These are phyloP conservation scores for Penicillium atrosanguineum DNA, from an alignment of 495 filamentous ascomycete species.

Conservation along the genomic window DNA sequence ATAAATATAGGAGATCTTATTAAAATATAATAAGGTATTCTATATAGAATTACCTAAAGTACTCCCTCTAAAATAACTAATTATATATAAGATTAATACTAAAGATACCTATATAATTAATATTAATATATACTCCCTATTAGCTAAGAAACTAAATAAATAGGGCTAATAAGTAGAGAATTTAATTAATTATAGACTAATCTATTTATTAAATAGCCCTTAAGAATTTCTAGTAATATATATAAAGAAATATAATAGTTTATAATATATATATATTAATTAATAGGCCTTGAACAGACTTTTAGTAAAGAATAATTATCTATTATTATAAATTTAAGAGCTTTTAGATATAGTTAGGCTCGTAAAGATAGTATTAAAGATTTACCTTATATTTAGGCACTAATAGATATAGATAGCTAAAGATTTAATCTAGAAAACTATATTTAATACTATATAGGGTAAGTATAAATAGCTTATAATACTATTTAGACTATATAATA, in stretches of 20 bases:
- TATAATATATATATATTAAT: constrained; percentile 2
- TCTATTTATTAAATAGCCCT: background rate
- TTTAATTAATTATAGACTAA: background rate
- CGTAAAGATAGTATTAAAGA: background rate
- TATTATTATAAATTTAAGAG: background rate
- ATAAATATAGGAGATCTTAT: too few relatives aligned
- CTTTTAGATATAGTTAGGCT: background rate
- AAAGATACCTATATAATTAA: background rate
- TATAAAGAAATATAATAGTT: background rate
- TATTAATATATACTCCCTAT: background rate
- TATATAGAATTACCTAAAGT: background rate
- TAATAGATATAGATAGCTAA: background rate
- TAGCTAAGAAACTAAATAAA: background rate
- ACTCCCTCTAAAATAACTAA: background rate
- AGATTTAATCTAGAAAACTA: background rate
- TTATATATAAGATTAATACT: constrained; percentile 1
- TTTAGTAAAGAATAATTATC: background rate
- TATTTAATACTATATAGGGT: constrained; percentile 7
- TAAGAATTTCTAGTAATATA: background rate
- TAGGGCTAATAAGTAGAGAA: background rate
- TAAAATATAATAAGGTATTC: too few relatives aligned
- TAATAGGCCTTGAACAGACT: background rate
- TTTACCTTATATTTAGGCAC: background rate
- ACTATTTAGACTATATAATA: constrained; percentile 9
- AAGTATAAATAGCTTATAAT: constrained; percentile 12